Conservation (phyloP, 805 yeast genomes). For the Metschnikowia sp. region DNA sequence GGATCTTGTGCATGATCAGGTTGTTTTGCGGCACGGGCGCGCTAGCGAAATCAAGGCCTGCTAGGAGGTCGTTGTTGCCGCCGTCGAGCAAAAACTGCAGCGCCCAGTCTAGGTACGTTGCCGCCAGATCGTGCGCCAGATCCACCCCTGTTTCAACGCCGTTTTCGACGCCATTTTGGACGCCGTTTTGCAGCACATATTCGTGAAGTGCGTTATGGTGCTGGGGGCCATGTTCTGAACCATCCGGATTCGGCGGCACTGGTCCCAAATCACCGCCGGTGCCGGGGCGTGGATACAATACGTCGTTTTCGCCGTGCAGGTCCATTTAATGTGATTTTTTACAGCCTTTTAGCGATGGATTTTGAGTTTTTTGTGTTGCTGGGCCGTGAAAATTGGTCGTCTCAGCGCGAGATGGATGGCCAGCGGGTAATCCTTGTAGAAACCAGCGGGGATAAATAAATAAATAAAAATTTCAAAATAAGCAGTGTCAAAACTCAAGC, state of each 20-base stretch:
- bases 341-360: not conserved
- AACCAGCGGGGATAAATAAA: no score
- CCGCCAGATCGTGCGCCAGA: conserved; percentile 2
- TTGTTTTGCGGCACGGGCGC: conserved; percentile 2
- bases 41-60: conserved; percentile 29
- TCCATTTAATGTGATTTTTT: not conserved
- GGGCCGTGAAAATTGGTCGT: not conserved
- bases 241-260: not conserved
- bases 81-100: conserved; percentile 32
- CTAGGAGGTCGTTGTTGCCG: conserved; percentile 25
- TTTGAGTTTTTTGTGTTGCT: not conserved
- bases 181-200: conserved; percentile 1
- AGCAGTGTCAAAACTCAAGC: no score
- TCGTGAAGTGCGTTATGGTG: conserved; percentile 3
- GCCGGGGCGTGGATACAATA: conserved; percentile 2
- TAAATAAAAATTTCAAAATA: no score
- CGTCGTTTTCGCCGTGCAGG: conserved; percentile 1
- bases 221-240: not conserved
- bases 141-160: not conserved
- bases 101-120: conserved; percentile 29
- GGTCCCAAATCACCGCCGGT: not conserved
- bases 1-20: conserved; percentile 28
- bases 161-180: not conserved
- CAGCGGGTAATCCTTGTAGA: no score
- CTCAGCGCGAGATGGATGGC: not conserved